Evolutionary conservation across 805 yeast genomes (phyloP), one percentile per base, ranked within the genome.

Genomic region (Lipomyces sp.): DNA sequence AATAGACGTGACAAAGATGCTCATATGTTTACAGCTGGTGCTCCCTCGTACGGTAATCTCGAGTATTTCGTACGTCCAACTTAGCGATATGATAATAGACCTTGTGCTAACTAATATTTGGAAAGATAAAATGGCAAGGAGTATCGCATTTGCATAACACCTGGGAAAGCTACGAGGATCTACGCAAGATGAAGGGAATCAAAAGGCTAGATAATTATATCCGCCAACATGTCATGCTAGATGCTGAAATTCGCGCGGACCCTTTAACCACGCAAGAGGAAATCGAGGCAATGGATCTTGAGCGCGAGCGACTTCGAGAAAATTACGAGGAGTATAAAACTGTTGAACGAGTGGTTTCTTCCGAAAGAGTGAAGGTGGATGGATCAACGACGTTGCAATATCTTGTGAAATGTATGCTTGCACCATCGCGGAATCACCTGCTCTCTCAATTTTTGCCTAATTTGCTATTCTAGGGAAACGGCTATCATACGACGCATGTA

Each of bases 71-170:
- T 60, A 35, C 43, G 64, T 33, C 39, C n/a, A n/a, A n/a, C 53
- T 83, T 74, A 62, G 79, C 77, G 58, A 76, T 79, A 7, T 3
- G 24, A 5, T 31, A 22, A 43, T 70, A 13, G 21, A 14, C 19
- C 10, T 14, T 8, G 4, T 28, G n/a, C 42, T 39, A 14, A 43
- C 36, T 36, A n/a, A n/a, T n/a, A 23, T 11, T 14, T 14, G 46
- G 49, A 38, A 35, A 75, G 60, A 77, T 93, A 61, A 93, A 93
- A 70, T 93, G 99, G 98, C 74, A 78, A 18, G 86, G 79, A 47
- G 74, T 81, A 55, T 86, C 97, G 13, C 98, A 93, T 70, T 74
- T 93, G 55, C 99, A 93, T 70, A 93, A 91, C 67, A 83, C 96
- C 0, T 93, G 97, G 97, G 96, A 90, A 65, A 66, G 78, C 1